These are phyloP conservation scores for Stagonosporopsis vannaccii DNA, from an alignment of 2,329 filamentous ascomycete species.

Conservation along the genomic window DNA sequence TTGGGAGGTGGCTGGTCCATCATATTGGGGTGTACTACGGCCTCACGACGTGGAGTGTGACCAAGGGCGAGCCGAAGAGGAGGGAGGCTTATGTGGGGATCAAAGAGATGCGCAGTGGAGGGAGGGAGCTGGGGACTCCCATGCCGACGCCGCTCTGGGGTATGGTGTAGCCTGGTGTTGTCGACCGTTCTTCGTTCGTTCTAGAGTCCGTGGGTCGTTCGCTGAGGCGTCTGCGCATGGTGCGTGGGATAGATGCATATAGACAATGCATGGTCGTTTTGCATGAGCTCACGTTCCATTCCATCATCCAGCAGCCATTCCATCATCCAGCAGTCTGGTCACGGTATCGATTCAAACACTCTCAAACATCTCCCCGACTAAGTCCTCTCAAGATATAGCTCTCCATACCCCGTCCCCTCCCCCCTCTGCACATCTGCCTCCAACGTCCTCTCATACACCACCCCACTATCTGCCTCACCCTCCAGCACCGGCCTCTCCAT, in stretches of 20 bases:
- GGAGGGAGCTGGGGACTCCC: conserved; percentile 26
- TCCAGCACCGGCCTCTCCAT: background rate
- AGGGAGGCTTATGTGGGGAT: conserved; percentile 86
- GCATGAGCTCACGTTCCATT: background rate
- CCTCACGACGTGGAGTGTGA: conserved; percentile 81
- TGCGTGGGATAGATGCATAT: background rate
- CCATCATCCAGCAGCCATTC: no score
- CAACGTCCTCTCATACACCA: background rate
- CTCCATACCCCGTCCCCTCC: background rate
- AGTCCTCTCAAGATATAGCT: no score
- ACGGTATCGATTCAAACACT: no score
- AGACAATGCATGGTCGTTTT: background rate
- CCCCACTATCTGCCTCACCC: background rate
- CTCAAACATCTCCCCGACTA: no score
- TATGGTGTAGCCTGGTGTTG: conserved; percentile 47
- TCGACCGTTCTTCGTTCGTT: no score
- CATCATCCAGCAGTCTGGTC: no score
- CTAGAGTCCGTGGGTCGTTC: no score
- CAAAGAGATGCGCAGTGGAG: conserved; percentile 54
- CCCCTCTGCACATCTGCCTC: background rate
- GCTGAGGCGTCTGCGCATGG: background rate
- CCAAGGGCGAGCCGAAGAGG: conserved; percentile 71
- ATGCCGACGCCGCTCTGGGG: conserved; percentile 47
- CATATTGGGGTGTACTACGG: conserved; percentile 93
- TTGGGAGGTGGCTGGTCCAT: conserved; percentile 93